Percentiles rank a stretch among this genome's conserved stretches.
Conservation (phyloP, 768 basidiomycete genomes). For the Leccinum broughii region DNA sequence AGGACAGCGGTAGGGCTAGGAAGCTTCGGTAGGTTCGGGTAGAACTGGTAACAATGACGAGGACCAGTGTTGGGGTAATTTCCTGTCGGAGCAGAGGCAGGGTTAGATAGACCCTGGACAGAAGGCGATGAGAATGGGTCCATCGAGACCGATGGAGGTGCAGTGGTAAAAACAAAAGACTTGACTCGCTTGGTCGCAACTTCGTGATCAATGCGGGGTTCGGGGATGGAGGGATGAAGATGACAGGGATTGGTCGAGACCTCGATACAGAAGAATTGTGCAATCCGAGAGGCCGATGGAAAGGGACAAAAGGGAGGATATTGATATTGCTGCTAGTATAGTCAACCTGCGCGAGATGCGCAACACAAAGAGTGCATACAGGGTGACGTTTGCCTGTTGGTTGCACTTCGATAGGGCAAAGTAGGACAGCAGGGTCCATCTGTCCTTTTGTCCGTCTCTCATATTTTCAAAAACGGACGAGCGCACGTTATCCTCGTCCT, state of each 20-base stretch:
- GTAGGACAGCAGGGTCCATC: constrained; percentile 51
- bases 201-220: constrained; percentile 82
- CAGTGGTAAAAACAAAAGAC: constrained; percentile 77
- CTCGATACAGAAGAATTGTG: constrained; percentile 82
- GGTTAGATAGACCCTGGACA: constrained; percentile 17
- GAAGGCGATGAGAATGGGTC: constrained; percentile 21
- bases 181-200: constrained; percentile 87
- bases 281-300: constrained; percentile 95
- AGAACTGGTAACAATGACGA: constrained; percentile 89
- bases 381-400: constrained; percentile 77
- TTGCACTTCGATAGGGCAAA: constrained; percentile 80
- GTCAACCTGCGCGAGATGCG: constrained; percentile 1
- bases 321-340: constrained; percentile 65
- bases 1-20: constrained; percentile 64
- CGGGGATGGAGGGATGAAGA: constrained; percentile 72
- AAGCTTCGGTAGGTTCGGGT: constrained; percentile 71
- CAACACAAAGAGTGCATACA: constrained; percentile 37
- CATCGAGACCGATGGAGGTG: constrained; percentile 23
- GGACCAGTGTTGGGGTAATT: constrained; percentile 44
- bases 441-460: constrained; percentile 67
- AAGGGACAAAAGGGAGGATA: constrained; percentile 66
- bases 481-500: constrained; percentile 76
- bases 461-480: constrained; percentile 78
- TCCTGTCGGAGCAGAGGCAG: background rate
- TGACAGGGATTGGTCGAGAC: constrained; percentile 86